Percentiles rank a stretch among this genome's conserved stretches.
Conservation (phyloP, 306 rosid species). For the Pyrus communis region DNA sequence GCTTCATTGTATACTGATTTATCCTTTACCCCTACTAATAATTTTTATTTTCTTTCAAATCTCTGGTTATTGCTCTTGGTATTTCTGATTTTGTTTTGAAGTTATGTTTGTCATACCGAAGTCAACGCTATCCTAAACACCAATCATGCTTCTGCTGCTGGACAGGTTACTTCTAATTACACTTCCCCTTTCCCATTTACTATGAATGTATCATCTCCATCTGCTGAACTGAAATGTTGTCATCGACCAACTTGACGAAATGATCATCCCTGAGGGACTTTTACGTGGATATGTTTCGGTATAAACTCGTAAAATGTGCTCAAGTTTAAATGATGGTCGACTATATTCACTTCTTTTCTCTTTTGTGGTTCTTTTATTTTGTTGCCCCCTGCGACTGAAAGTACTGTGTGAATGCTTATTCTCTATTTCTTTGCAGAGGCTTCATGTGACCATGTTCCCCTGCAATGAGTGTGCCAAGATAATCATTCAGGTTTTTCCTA, state of each 20-base stretch:
- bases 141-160: slow-evolving; percentile 91
- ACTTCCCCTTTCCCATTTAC: background rate
- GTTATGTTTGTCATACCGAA: slow-evolving; percentile 97
- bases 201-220: background rate
- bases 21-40: background rate
- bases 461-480: slow-evolving; percentile 95
- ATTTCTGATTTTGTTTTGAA: slow-evolving; percentile 19
- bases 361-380: background rate
- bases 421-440: slow-evolving; percentile 44
- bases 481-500: slow-evolving; percentile 68
- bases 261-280: background rate
- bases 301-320: background rate
- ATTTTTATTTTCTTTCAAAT: background rate
- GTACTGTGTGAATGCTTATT: background rate
- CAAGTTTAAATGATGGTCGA: background rate
- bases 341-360: background rate
- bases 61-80: background rate
- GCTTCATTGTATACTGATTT: background rate
- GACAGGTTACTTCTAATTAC: slow-evolving; percentile 55
- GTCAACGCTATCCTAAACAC: slow-evolving; percentile 90
- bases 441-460: slow-evolving; percentile 81
- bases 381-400: background rate
- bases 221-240: background rate
- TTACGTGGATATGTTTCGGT: background rate
- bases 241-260: background rate